Evolutionary conservation across 2,329 filamentous ascomycete genomes (phyloP).

Genomic region (Geoglossum cookeanum): DNA sequence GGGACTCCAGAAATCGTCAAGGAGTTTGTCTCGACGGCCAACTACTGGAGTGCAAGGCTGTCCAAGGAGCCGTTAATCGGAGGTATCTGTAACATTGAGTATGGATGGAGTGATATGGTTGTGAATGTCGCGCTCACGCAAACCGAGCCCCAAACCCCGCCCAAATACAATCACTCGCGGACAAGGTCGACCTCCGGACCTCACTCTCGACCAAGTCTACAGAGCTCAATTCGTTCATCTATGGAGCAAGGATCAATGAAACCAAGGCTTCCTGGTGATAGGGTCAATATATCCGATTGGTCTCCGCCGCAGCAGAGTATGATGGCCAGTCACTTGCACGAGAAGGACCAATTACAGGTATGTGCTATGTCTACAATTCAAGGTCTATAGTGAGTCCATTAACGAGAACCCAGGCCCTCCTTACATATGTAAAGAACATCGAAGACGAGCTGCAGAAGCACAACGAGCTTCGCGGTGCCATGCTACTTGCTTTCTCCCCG

Average conservation of each 20-base stretch:
- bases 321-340: constrained; percentile 59
- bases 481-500: constrained; percentile 78
- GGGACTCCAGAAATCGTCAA: constrained; percentile 86
- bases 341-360: constrained; percentile 46
- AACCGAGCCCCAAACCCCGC: constrained; percentile 11
- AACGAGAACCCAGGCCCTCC: constrained; percentile 37
- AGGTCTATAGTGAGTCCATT: no score
- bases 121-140: constrained; percentile 33
- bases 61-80: constrained; percentile 87
- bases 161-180: constrained; percentile 10
- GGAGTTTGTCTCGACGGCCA: constrained; percentile 85
- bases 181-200: constrained; percentile 13
- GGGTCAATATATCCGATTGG: constrained; percentile 73
- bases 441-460: constrained; percentile 73
- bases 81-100: constrained; percentile 91
- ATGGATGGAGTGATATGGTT: constrained; percentile 81
- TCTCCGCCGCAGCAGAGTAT: constrained; percentile 74
- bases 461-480: constrained; percentile 70
- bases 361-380: constrained; percentile 9
- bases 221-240: constrained; percentile 41
- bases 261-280: constrained; percentile 64
- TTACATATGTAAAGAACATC: constrained; percentile 64
- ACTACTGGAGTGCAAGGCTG: constrained; percentile 91
- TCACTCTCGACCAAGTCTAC: constrained; percentile 30
- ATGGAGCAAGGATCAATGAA: constrained; percentile 37